phyloP scores from a whole-genome alignment of 2,329 filamentous ascomycete genomes.

The Calonectria pseudoreteaudii region DNA sequence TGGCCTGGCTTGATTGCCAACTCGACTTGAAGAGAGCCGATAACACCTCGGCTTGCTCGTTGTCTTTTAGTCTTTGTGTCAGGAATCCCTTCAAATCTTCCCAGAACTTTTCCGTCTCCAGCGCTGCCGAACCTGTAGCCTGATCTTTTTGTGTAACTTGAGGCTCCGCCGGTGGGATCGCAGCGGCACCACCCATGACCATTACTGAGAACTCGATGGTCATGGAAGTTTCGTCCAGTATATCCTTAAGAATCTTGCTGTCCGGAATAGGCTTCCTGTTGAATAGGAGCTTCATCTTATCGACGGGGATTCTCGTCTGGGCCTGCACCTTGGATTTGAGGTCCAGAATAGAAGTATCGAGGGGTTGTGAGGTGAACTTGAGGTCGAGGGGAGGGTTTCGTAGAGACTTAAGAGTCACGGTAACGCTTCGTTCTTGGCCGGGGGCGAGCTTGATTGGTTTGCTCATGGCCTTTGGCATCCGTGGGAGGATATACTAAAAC shows the following conservation, averaged over 20 bases:
- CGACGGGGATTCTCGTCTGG: constrained; percentile 72
- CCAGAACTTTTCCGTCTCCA: constrained; percentile 86
- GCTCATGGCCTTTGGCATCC: constrained; percentile 69
- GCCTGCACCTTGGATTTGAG: constrained; percentile 78
- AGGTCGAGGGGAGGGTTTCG: constrained; percentile 80
- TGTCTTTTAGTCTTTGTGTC: constrained; percentile 81
- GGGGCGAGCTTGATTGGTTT: constrained; percentile 61
- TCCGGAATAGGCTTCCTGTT: constrained; percentile 89
- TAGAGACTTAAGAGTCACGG: constrained; percentile 78
- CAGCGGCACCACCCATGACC: constrained; percentile 79
- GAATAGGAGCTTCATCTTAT: constrained; percentile 87
- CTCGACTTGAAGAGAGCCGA: constrained; percentile 76
- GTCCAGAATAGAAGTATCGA: constrained; percentile 81
- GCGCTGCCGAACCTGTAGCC: constrained; percentile 66
- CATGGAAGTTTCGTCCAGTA: constrained; percentile 65
- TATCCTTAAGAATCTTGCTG: constrained; percentile 80
- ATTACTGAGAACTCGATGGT: constrained; percentile 85
- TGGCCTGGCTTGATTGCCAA: constrained; percentile 67
- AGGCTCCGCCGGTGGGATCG: constrained; percentile 55
- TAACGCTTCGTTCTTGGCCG: constrained; percentile 64
- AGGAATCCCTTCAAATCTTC: constrained; percentile 84
- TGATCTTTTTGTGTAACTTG: constrained; percentile 44
- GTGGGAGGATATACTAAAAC: constrained; percentile 77
- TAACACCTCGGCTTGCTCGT: constrained; percentile 72
- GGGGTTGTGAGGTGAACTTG: constrained; percentile 70